Conservation (phyloP, 2,329 filamentous ascomycete species). For the Hymenoscyphus fraxineus region DNA sequence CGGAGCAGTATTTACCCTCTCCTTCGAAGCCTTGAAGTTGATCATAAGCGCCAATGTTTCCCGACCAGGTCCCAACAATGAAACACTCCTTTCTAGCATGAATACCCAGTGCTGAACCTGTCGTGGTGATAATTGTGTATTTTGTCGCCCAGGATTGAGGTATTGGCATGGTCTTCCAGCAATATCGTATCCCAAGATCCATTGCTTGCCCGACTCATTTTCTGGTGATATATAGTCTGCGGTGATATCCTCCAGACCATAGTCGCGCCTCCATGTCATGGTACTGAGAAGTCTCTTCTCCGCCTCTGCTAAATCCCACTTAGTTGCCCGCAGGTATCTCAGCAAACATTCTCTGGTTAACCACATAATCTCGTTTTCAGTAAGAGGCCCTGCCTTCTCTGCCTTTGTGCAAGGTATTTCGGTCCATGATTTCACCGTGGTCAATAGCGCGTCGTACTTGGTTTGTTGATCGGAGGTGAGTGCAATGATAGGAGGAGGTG, state of each 20-base stretch:
- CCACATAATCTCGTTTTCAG: slow-evolving; percentile 81
- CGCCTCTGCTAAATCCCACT: slow-evolving; percentile 77
- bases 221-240: slow-evolving; percentile 87
- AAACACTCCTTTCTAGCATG: slow-evolving; percentile 88
- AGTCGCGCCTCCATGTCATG: slow-evolving; percentile 85
- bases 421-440: slow-evolving; percentile 66
- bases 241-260: slow-evolving; percentile 71
- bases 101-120: slow-evolving; percentile 94
- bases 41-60: slow-evolving; percentile 85
- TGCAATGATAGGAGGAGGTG: slow-evolving; percentile 47
- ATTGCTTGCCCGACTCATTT: slow-evolving; percentile 95
- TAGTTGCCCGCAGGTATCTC: slow-evolving; percentile 88
- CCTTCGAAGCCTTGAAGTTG: slow-evolving; percentile 81
- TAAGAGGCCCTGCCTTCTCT: slow-evolving; percentile 58
- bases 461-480: slow-evolving; percentile 73
- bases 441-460: slow-evolving; percentile 78
- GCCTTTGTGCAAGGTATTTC: slow-evolving; percentile 61
- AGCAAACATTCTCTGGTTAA: slow-evolving; percentile 88
- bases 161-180: slow-evolving; percentile 85
- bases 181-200: slow-evolving; percentile 83
- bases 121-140: slow-evolving; percentile 79
- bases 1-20: slow-evolving; percentile 68
- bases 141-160: slow-evolving; percentile 84
- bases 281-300: slow-evolving; percentile 77
- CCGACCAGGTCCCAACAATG: slow-evolving; percentile 81